Percentiles rank a stretch among this genome's conserved stretches.
These are phyloP conservation scores for Pythium phragmitis DNA, from an alignment of 352 stramenopile species.

Conservation along the genomic window DNA sequence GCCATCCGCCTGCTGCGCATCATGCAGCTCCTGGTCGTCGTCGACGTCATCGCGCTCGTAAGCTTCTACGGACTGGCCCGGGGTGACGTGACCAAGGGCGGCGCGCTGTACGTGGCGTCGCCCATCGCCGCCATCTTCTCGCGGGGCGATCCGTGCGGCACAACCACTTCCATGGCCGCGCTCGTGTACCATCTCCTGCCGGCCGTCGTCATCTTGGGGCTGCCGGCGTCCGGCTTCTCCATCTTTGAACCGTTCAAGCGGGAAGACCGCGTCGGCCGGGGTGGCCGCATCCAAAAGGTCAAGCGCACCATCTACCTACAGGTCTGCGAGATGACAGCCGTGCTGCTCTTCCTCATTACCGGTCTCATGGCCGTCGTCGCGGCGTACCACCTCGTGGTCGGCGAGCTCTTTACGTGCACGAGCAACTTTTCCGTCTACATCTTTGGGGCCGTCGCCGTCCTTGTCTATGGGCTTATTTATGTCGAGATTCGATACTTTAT, in stretches of 20 bases:
- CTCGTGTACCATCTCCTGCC: slow-evolving; percentile 73
- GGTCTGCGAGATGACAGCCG: slow-evolving; percentile 67
- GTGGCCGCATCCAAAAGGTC: slow-evolving; percentile 66
- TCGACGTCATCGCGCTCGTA: slow-evolving; percentile 53
- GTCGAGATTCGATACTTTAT: slow-evolving; percentile 70
- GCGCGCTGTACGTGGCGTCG: slow-evolving; percentile 44
- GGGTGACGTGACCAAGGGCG: slow-evolving; percentile 24
- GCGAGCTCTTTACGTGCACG: slow-evolving; percentile 56
- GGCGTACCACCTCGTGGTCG: slow-evolving; percentile 58
- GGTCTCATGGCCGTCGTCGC: slow-evolving; percentile 44
- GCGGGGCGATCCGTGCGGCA: slow-evolving; percentile 38
- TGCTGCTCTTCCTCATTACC: slow-evolving; percentile 56
- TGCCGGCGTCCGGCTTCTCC: slow-evolving; percentile 60
- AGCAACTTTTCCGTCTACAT: slow-evolving; percentile 44
- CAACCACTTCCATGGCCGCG: slow-evolving; percentile 54
- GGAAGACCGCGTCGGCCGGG: slow-evolving; percentile 59
- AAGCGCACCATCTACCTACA: slow-evolving; percentile 79
- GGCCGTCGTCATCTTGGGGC: slow-evolving; percentile 53
- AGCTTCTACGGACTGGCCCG: slow-evolving; percentile 60
- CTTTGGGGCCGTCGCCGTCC: slow-evolving; percentile 39
- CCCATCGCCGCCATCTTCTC: slow-evolving; percentile 45
- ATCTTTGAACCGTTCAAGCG: slow-evolving; percentile 74
- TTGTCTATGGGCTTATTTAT: slow-evolving; percentile 66
- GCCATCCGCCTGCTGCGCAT: slow-evolving; percentile 55
- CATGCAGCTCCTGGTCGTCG: slow-evolving; percentile 55